Percentiles rank a stretch among this genome's conserved stretches.
Evolutionary conservation across 2,329 filamentous ascomycete species (phyloP).

Genomic region (Simplicillium sp.): DNA sequence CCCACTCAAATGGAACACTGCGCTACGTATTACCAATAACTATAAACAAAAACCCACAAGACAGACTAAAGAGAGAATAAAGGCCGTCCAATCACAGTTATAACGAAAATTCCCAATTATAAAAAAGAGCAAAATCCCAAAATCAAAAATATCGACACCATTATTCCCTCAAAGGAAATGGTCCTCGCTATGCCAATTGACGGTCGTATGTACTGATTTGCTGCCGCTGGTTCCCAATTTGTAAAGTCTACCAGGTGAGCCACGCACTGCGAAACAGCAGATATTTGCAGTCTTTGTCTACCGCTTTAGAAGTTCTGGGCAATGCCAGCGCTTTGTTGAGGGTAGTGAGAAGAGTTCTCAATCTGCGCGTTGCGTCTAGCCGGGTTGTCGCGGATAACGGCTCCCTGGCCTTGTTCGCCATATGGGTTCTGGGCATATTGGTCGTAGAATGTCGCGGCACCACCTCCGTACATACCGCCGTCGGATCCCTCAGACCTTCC

Average conservation of each 20-base stretch:
- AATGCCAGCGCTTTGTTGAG: slow-evolving; percentile 88
- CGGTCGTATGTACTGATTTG: no score
- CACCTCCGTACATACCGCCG: slow-evolving; percentile 33
- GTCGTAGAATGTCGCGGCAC: slow-evolving; percentile 43
- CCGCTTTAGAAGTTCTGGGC: slow-evolving; percentile 79
- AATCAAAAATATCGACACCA: no score
- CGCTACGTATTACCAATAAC: no score
- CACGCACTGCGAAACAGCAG: no score
- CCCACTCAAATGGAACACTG: neutral
- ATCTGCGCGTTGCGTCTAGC: slow-evolving; percentile 91
- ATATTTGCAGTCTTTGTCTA: no score
- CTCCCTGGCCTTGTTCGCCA: slow-evolving; percentile 19
- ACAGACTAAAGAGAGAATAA: neutral
- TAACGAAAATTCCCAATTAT: no score
- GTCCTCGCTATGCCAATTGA: no score
- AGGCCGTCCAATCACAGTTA: no score
- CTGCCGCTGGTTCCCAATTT: no score
- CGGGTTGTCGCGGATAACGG: slow-evolving; percentile 86
- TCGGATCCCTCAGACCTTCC: slow-evolving; percentile 64
- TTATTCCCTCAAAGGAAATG: no score
- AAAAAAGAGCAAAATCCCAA: no score
- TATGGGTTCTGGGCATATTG: slow-evolving; percentile 51
- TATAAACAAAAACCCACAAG: slow-evolving; percentile 1
- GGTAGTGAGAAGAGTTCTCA: slow-evolving; percentile 80
- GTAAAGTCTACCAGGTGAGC: no score